These are phyloP conservation scores for Metschnikowia koreensis DNA, from an alignment of 805 yeast genomes.

Conservation along the genomic window DNA sequence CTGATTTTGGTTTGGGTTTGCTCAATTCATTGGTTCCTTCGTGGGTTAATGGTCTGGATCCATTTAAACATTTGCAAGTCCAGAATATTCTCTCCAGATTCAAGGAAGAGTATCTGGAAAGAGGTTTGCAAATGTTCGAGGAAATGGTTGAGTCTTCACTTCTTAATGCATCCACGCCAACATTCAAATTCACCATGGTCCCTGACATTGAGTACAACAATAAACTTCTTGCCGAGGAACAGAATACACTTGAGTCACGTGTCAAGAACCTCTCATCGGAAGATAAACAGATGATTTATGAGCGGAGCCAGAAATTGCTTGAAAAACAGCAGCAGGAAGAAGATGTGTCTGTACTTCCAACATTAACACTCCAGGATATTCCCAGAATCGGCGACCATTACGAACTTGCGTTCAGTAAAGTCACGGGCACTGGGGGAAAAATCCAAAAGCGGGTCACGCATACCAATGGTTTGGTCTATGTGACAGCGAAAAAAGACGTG, in stretches of 20 bases:
- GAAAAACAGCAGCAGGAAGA: constrained; percentile 66
- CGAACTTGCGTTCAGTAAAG: constrained; percentile 26
- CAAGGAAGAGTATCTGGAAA: constrained; percentile 52
- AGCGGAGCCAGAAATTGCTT: constrained; percentile 59
- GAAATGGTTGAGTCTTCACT: constrained; percentile 55
- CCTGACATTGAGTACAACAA: constrained; percentile 62
- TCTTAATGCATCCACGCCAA: constrained; percentile 45
- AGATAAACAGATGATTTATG: constrained; percentile 57
- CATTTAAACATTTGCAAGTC: constrained; percentile 65
- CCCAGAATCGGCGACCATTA: constrained; percentile 49
- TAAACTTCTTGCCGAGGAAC: constrained; percentile 55
- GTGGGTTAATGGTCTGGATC: constrained; percentile 82
- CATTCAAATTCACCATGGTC: constrained; percentile 70
- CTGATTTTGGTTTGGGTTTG: constrained; percentile 83
- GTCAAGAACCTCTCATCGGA: constrained; percentile 45
- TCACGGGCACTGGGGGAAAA: constrained; percentile 30
- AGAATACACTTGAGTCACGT: constrained; percentile 44
- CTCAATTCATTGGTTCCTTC: constrained; percentile 74
- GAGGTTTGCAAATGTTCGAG: constrained; percentile 56
- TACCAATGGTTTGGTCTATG: constrained; percentile 80
- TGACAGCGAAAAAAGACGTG: constrained; percentile 64
- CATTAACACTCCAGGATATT: constrained; percentile 72
- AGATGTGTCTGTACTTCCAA: constrained; percentile 77
- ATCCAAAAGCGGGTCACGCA: constrained; percentile 54
- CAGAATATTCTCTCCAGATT: constrained; percentile 59